phyloP scores from a whole-genome alignment of 805 yeast genomes.

The Candida manassasensis region DNA sequence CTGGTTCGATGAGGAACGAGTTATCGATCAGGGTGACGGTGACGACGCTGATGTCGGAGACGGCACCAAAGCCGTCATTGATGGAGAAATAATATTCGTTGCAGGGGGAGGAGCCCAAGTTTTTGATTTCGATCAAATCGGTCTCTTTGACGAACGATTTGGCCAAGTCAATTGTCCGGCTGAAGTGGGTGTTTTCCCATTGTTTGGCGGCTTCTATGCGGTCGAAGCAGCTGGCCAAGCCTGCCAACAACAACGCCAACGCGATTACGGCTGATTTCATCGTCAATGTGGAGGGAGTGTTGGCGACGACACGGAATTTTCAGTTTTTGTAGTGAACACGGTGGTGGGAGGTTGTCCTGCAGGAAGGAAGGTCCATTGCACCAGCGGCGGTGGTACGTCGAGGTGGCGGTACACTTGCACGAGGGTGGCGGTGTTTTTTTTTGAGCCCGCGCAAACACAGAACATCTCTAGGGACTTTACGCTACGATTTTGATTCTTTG shows the following conservation, averaged over 20 bases:
- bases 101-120: constrained; percentile 52
- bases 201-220: background rate
- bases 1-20: constrained; percentile 12
- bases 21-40: constrained; percentile 22
- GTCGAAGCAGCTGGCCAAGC: background rate
- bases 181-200: constrained; percentile 57
- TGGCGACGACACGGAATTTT: background rate
- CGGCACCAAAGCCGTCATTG: constrained; percentile 44
- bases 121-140: constrained; percentile 50
- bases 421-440: background rate
- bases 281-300: background rate
- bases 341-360: background rate
- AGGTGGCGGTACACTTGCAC: background rate
- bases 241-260: background rate
- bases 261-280: background rate
- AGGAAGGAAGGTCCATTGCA: background rate
- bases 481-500: too few relatives aligned
- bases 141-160: constrained; percentile 64
- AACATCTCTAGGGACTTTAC: too few relatives aligned
- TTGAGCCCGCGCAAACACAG: too few relatives aligned
- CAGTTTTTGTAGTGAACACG: constrained; percentile 2
- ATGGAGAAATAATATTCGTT: constrained; percentile 54
- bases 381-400: background rate
- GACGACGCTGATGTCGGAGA: constrained; percentile 38
- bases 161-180: constrained; percentile 58